Evolutionary conservation across 169 alveolate genomes (phyloP).

Genomic region (Plasmodium yoelii): DNA sequence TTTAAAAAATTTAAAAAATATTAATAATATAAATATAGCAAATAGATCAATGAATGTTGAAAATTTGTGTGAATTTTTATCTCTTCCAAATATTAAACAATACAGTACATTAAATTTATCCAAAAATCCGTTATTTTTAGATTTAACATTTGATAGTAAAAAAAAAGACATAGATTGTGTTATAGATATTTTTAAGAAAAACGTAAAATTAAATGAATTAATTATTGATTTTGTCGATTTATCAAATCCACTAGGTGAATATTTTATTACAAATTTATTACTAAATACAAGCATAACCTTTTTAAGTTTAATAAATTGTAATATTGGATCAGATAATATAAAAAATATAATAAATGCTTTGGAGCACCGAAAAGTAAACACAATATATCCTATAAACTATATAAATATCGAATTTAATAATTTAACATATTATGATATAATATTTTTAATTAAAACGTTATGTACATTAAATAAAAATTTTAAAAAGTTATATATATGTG

Average conservation of each 20-base stretch:
- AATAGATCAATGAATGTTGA: slow-evolving; percentile 41
- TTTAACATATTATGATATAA: slow-evolving; percentile 42
- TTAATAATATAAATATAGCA: slow-evolving; percentile 20
- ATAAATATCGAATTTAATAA: slow-evolving; percentile 63
- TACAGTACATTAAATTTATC: slow-evolving; percentile 26
- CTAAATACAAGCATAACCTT: slow-evolving; percentile 27
- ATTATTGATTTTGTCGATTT: slow-evolving; percentile 53
- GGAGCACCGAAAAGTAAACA: not conserved
- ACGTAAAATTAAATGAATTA: slow-evolving; percentile 33
- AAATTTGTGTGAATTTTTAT: slow-evolving; percentile 36
- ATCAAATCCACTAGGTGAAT: slow-evolving; percentile 26
- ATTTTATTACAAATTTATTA: slow-evolving; percentile 39
- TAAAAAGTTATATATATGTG: slow-evolving; percentile 58
- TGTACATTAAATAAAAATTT: slow-evolving; percentile 21
- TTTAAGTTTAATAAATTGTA: slow-evolving; percentile 34
- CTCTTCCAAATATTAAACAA: slow-evolving; percentile 33
- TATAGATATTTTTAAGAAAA: slow-evolving; percentile 24
- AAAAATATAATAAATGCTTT: slow-evolving; percentile 4
- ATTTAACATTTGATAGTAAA: slow-evolving; percentile 14
- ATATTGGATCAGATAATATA: slow-evolving; percentile 14
- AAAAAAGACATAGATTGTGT: slow-evolving; percentile 26
- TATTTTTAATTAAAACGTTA: slow-evolving; percentile 21
- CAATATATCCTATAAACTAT: slow-evolving; percentile 14
- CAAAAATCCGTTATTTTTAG: slow-evolving; percentile 32
- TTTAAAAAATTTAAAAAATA: not conserved